Conservation (phyloP, 2,329 filamentous ascomycete species). For the Trichoderma sp. region DNA sequence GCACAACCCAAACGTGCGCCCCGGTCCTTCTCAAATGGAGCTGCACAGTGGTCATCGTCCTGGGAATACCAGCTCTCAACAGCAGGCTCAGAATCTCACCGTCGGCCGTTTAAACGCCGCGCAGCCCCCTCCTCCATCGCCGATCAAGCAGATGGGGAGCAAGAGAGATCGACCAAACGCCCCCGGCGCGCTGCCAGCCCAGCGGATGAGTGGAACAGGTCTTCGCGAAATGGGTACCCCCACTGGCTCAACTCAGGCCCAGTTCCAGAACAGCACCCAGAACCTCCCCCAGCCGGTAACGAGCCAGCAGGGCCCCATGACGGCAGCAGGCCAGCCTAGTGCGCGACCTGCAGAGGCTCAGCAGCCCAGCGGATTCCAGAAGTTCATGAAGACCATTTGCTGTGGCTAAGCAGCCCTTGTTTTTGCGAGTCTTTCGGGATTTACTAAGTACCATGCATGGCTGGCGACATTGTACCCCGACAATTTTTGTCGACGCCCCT, state of each 20-base stretch:
- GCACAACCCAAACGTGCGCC: conserved; percentile 73
- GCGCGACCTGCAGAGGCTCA: conserved; percentile 61
- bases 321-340: conserved; percentile 50
- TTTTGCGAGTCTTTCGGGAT: conserved; percentile 24
- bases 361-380: conserved; percentile 77
- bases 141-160: conserved; percentile 77
- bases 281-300: conserved; percentile 70
- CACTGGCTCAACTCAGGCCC: conserved; percentile 87
- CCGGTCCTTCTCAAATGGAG: conserved; percentile 80
- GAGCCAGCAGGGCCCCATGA: conserved; percentile 59
- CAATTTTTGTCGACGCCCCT: conserved; percentile 10
- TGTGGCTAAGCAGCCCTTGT: conserved; percentile 59
- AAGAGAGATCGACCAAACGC: conserved; percentile 73
- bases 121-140: conserved; percentile 83
- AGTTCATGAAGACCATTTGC: conserved; percentile 89
- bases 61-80: conserved; percentile 62
- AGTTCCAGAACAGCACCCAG: conserved; percentile 93
- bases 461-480: conserved; percentile 16
- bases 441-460: conserved; percentile 22
- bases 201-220: conserved; percentile 72
- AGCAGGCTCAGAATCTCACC: conserved; percentile 64
- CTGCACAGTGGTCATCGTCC: conserved; percentile 70
- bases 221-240: conserved; percentile 76
- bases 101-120: conserved; percentile 90
- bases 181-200: conserved; percentile 67